Evolutionary conservation across 1,139 yeast genomes (phyloP).

Genomic region (Yamadazyma atmosphaerica): DNA sequence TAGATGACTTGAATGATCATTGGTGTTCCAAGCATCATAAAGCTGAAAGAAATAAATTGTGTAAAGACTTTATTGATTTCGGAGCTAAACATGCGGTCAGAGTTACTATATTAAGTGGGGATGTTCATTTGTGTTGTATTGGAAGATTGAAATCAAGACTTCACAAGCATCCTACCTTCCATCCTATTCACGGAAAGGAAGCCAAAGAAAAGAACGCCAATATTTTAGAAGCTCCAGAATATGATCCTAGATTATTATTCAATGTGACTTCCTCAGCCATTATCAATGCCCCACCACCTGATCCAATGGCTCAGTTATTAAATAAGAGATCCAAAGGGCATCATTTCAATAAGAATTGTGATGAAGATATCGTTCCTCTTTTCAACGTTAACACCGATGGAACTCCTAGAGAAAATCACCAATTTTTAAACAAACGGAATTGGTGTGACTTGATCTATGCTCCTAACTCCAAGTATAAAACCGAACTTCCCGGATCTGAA

Average conservation of each 20-base stretch:
- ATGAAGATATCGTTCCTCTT: slow-evolving; percentile 78
- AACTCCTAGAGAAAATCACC: slow-evolving; percentile 47
- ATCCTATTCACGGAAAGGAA: slow-evolving; percentile 22
- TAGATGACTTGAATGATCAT: slow-evolving; percentile 93
- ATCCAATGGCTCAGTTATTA: slow-evolving; percentile 71
- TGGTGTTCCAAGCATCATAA: slow-evolving; percentile 93
- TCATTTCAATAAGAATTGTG: slow-evolving; percentile 60
- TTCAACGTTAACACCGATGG: slow-evolving; percentile 68
- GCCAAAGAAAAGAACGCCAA: slow-evolving; percentile 37
- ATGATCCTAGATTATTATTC: slow-evolving; percentile 75
- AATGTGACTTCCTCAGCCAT: slow-evolving; percentile 89
- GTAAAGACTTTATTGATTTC: slow-evolving; percentile 57
- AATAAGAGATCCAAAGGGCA: slow-evolving; percentile 70
- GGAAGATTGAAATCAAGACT: slow-evolving; percentile 71
- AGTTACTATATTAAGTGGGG: slow-evolving; percentile 85
- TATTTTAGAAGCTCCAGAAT: slow-evolving; percentile 52
- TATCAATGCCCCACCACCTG: slow-evolving; percentile 90
- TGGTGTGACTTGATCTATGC: slow-evolving; percentile 57
- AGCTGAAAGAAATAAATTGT: slow-evolving; percentile 66
- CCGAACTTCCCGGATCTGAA: slow-evolving; percentile 5
- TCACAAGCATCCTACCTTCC: slow-evolving; percentile 46
- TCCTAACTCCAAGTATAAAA: slow-evolving; percentile 31
- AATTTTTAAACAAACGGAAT: slow-evolving; percentile 77
- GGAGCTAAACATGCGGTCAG: slow-evolving; percentile 67
- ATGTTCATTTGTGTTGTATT: slow-evolving; percentile 85